A percentile compares a stretch with the other conserved stretches of the same genome.
These are phyloP conservation scores for Scheffersomyces lignosus DNA, from an alignment of 805 yeast species.

Conservation along the genomic window DNA sequence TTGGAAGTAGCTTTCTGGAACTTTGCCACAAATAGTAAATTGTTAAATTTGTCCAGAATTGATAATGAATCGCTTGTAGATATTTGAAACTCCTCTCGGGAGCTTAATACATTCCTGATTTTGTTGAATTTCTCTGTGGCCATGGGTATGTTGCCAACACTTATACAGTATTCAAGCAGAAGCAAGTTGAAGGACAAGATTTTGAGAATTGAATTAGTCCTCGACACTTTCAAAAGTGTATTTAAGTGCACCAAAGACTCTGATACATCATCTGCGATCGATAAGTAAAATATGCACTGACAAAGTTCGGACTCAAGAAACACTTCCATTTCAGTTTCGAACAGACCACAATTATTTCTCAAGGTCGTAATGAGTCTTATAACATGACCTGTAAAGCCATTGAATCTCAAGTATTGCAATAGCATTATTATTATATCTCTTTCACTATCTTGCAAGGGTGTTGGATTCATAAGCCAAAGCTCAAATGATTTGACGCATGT, in stretches of 20 bases:
- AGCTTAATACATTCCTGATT: conserved; percentile 19
- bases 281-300: conserved; percentile 5
- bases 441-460: conserved; percentile 17
- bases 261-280: conserved; percentile 11
- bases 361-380: conserved; percentile 19
- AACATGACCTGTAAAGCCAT: conserved; percentile 22
- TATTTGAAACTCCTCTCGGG: conserved; percentile 30
- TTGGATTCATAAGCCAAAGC: conserved; percentile 10
- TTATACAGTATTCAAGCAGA: conserved; percentile 30
- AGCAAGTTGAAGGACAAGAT: conserved; percentile 25
- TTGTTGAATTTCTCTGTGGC: conserved; percentile 24
- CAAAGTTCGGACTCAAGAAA: conserved; percentile 13
- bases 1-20: conserved; percentile 34
- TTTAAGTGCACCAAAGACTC: conserved; percentile 16
- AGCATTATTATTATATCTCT: conserved; percentile 23
- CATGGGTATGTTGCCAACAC: conserved; percentile 13
- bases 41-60: conserved; percentile 21
- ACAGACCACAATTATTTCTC: conserved; percentile 7
- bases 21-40: conserved; percentile 30
- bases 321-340: conserved; percentile 3
- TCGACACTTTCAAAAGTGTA: conserved; percentile 9
- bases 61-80: conserved; percentile 9
- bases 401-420: conserved; percentile 23
- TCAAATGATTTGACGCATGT: conserved; percentile 13
- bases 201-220: conserved; percentile 9